phyloP scores from a whole-genome alignment of 2,329 filamentous ascomycete species.

The Diaporthe citrichinensis region DNA sequence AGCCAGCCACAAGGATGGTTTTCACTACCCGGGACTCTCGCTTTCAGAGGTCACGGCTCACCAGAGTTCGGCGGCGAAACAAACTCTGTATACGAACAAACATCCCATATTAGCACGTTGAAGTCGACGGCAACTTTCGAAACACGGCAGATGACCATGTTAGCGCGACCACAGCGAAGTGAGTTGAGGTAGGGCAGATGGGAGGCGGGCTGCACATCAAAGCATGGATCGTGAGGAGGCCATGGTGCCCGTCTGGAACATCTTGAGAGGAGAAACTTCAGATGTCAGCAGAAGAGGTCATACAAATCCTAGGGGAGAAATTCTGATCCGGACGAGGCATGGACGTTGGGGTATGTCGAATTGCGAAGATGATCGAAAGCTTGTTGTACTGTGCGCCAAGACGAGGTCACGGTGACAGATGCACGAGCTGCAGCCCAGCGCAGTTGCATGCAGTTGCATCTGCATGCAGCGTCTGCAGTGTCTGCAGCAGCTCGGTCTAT shows the following conservation, averaged over 20 bases:
- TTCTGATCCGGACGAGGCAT: background rate
- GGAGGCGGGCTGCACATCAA: background rate
- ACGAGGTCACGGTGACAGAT: background rate
- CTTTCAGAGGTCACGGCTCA: background rate
- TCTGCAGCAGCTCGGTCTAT: background rate
- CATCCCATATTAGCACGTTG: background rate
- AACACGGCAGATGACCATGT: background rate
- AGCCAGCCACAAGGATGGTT: background rate
- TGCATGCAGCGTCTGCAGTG: background rate
- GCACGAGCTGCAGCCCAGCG: constrained; percentile 9
- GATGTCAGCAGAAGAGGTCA: background rate
- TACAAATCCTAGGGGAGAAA: background rate
- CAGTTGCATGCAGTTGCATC: background rate
- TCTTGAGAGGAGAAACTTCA: background rate
- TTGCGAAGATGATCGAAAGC: background rate
- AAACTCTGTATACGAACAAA: background rate
- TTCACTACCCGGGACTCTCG: background rate
- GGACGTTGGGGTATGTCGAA: background rate
- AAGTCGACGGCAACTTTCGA: background rate
- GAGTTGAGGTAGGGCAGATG: background rate
- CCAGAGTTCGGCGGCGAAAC: background rate
- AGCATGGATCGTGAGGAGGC: background rate
- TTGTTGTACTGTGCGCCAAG: background rate
- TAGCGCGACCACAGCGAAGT: background rate
- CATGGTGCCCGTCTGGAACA: background rate